Conservation (phyloP, 495 filamentous ascomycete species). For the Xylaria bambusicola region DNA sequence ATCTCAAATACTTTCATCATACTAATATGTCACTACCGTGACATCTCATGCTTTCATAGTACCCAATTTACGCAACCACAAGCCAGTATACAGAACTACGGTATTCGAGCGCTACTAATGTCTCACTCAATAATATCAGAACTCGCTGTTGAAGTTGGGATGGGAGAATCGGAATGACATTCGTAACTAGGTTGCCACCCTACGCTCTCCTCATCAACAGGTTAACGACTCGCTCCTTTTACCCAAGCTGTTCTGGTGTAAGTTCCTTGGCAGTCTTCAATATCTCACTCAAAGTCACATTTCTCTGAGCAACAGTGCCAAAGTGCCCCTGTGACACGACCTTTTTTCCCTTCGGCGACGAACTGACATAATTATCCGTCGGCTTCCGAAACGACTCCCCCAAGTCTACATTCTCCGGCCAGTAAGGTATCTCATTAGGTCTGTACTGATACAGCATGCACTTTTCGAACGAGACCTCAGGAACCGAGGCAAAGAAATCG, state of each 20-base stretch:
- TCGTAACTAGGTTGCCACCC: no score
- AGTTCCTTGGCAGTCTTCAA: constrained; percentile 4
- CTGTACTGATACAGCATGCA: constrained; percentile 14
- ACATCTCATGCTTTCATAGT: no score
- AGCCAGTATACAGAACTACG: no score
- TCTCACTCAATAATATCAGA: no score
- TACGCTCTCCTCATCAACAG: no score
- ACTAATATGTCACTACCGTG: no score
- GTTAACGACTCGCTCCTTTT: neutral
- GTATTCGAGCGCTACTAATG: no score
- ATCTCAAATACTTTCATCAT: no score
- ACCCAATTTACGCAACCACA: no score
- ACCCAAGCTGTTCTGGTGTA: constrained; percentile 1
- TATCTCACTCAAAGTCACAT: constrained; percentile 1
- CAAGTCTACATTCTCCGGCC: constrained; percentile 5
- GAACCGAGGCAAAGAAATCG: constrained; percentile 9
- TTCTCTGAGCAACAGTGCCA: constrained; percentile 10
- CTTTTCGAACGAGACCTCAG: constrained; percentile 1
- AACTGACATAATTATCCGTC: neutral
- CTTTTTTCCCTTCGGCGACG: neutral
- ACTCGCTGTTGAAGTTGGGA: no score
- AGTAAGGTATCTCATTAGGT: constrained; percentile 17
- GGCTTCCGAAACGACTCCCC: constrained; percentile 16
- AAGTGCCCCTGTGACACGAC: neutral
- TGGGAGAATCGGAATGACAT: no score